Evolutionary conservation across 2,329 filamentous ascomycete genomes (phyloP).

Genomic region (Colletotrichum sp.): DNA sequence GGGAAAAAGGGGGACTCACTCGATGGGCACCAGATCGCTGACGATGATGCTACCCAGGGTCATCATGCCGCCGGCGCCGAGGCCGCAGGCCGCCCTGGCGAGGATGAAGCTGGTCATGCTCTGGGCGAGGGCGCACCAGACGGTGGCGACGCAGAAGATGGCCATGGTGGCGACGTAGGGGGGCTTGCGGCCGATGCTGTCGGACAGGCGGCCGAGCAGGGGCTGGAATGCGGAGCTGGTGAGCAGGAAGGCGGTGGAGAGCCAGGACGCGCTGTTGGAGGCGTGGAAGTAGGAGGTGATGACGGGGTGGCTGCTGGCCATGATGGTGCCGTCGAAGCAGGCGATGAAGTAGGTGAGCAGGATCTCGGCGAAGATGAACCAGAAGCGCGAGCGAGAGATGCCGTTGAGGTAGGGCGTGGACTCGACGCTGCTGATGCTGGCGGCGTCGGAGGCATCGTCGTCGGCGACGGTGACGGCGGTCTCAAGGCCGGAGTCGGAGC

Average conservation of each 20-base stretch:
- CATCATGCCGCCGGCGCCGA: slow-evolving; percentile 69
- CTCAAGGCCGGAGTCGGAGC: neutral
- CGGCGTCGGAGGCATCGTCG: slow-evolving; percentile 4
- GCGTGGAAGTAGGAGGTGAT: slow-evolving; percentile 82
- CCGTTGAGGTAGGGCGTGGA: slow-evolving; percentile 45
- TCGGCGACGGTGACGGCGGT: neutral
- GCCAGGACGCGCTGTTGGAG: slow-evolving; percentile 82
- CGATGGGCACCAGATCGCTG: slow-evolving; percentile 73
- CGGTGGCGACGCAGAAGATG: slow-evolving; percentile 68
- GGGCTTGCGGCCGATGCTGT: slow-evolving; percentile 72
- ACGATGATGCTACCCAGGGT: neutral
- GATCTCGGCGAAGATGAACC: slow-evolving; percentile 65
- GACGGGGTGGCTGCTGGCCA: slow-evolving; percentile 81
- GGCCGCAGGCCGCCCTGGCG: slow-evolving; percentile 72
- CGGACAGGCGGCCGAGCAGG: slow-evolving; percentile 74
- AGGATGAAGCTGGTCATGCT: slow-evolving; percentile 74
- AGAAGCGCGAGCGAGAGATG: slow-evolving; percentile 58
- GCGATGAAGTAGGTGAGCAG: slow-evolving; percentile 62
- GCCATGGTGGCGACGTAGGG: slow-evolving; percentile 69
- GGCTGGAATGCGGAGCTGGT: slow-evolving; percentile 81
- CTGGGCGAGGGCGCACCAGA: slow-evolving; percentile 71
- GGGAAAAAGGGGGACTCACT: slow-evolving; percentile 48
- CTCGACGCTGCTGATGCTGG: slow-evolving; percentile 10
- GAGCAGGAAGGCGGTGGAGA: slow-evolving; percentile 79
- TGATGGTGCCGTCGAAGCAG: slow-evolving; percentile 79